phyloP scores from a whole-genome alignment of 148 eudicot species.

The Heliamphora exappendiculata region DNA sequence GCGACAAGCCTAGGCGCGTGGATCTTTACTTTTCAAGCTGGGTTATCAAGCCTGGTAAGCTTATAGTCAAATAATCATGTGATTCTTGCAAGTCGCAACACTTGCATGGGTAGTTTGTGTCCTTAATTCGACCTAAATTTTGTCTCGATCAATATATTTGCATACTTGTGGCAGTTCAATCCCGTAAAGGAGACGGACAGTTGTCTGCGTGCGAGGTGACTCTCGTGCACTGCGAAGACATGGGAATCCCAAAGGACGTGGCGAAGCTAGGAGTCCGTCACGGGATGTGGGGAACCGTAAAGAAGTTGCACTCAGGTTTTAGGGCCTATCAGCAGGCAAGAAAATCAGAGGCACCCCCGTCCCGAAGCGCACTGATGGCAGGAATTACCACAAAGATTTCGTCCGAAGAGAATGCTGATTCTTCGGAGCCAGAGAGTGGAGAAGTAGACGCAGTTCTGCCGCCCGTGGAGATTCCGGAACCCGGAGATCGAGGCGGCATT shows the following conservation, averaged over 20 bases:
- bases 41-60: conserved; percentile 81
- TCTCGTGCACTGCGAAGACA: conserved; percentile 84
- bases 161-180: conserved; percentile 47
- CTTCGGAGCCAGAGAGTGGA: conserved; percentile 15
- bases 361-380: conserved; percentile 69
- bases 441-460: conserved; percentile 32
- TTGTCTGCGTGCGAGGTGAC: conserved; percentile 77
- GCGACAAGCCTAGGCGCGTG: conserved; percentile 92
- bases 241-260: conserved; percentile 95
- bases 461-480: conserved; percentile 7
- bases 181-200: conserved; percentile 75
- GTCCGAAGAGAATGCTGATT: conserved; percentile 20
- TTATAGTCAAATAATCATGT: not conserved
- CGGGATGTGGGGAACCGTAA: conserved; percentile 99
- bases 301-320: conserved; percentile 81
- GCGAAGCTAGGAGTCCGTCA: conserved; percentile 89
- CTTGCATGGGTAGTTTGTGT: not conserved
- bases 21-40: conserved; percentile 92
- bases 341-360: conserved; percentile 44
- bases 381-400: conserved; percentile 58
- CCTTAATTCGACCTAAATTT: not conserved
- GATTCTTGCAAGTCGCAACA: not conserved
- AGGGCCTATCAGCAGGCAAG: conserved; percentile 69
- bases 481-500: conserved; percentile 30
- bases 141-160: not conserved